Evolutionary conservation across 495 filamentous ascomycete species (phyloP), one percentile per base, ranked within the genome.

Genomic region (Penicillium ochrochloron): DNA sequence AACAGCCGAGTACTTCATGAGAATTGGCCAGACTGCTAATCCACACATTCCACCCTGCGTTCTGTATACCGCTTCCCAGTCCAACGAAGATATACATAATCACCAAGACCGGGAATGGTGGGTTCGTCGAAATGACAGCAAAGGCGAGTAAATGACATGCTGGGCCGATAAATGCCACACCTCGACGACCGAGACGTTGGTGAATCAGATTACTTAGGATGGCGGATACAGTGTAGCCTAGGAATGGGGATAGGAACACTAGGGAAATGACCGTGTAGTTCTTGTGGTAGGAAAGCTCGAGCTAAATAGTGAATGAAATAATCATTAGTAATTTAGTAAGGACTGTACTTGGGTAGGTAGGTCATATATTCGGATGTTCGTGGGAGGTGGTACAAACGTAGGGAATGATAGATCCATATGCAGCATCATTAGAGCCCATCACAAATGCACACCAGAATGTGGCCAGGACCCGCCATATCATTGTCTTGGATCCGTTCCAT

Each of bases 371-470:
- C 6, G n/a, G 0, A 9, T 48, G 42, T 48, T 6, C 14, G 21
- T 25, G 12, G 52, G 15, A 5, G 42, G 58, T 50, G 8, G 15
- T 10, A 67, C 70, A 7, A 39, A 78, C 78, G 54, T 73, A 77
- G 50, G 77, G 87, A 64, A 90, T 85, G 23, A 73, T 66, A 1
- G 73, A 88, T 46, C 91, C 91, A 63, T 88, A 88, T 10, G 88
- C 87, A 41, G 86, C 89, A 74, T 95, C 92, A 70, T 90, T 93
- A 72, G 85, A 79, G 15, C 92, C 92, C 84, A 93, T 87, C 11
- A 90, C 82, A 25, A 91, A 61, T 21, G 65, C 63, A 44, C 66
- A 66, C 66, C 62, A 70, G 53, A 63, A 73, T 4, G 66, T 67
- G 0, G 68, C 68, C 0, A 58, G 63, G 5, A 71, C 42, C 17